A percentile compares a stretch with the other conserved stretches of the same genome.
Evolutionary conservation across 106 monocot genomes (phyloP).

Genomic region (Dendrobium nobile): DNA sequence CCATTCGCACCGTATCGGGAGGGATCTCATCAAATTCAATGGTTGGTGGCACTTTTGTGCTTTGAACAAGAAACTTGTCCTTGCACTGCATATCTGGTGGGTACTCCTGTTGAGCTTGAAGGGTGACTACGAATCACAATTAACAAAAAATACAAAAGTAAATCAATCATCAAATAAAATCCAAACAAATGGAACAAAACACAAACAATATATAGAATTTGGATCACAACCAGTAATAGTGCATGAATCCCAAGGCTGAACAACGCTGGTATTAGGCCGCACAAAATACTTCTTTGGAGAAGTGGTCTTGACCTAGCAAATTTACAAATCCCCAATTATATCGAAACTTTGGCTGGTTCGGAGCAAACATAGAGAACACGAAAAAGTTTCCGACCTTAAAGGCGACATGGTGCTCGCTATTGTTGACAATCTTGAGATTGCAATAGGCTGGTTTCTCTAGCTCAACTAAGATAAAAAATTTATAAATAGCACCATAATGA

Average conservation of each 20-base stretch:
- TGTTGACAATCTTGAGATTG: constrained; percentile 84
- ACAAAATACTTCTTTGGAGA: constrained; percentile 94
- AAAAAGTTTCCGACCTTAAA: constrained; percentile 57
- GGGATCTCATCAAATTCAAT: constrained; percentile 84
- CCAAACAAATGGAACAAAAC: background rate
- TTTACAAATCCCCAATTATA: constrained; percentile 2
- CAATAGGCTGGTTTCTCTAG: constrained; percentile 67
- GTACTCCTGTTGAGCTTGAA: constrained; percentile 70
- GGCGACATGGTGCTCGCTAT: constrained; percentile 89
- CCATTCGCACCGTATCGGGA: constrained; percentile 43
- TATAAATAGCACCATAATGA: background rate
- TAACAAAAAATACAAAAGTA: background rate
- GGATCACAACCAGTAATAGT: constrained; percentile 49
- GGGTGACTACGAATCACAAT: constrained; percentile 50
- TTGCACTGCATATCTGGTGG: constrained; percentile 81
- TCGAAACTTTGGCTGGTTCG: background rate
- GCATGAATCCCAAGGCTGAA: constrained; percentile 91
- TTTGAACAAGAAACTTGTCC: constrained; percentile 94
- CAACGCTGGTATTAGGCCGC: constrained; percentile 69
- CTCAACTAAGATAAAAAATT: constrained; percentile 54
- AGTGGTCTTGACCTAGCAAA: constrained; percentile 77
- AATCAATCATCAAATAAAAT: constrained; percentile 3
- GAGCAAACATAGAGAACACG: background rate
- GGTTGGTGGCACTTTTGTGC: constrained; percentile 60
- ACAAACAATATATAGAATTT: background rate